Percentiles rank a stretch among this genome's conserved stretches.
These are phyloP conservation scores for Coprinellus micaceus DNA, from an alignment of 768 basidiomycete genomes.

Conservation along the genomic window DNA sequence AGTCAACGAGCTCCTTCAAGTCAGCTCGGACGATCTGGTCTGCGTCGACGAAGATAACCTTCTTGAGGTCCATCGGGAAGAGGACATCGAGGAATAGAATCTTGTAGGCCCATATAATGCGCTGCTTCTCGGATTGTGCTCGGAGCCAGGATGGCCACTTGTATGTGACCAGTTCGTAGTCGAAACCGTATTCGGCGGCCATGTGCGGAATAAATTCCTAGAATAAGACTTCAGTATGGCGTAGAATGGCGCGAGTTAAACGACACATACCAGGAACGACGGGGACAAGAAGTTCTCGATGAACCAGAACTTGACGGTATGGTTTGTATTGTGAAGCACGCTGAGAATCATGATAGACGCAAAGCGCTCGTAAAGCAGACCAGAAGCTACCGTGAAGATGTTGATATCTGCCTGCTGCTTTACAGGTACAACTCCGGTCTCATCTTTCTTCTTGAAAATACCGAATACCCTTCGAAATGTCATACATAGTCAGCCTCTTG, in stretches of 20 bases:
- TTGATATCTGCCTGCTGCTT: constrained; percentile 85
- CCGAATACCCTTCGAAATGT: constrained; percentile 38
- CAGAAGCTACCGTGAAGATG: constrained; percentile 98
- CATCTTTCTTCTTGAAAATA: constrained; percentile 37
- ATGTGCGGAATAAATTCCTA: constrained; percentile 95
- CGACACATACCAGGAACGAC: constrained; percentile 85
- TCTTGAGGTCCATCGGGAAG: constrained; percentile 98
- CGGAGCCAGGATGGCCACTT: constrained; percentile 99
- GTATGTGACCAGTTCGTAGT: constrained; percentile 97
- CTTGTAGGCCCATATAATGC: constrained; percentile 99
- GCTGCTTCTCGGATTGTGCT: constrained; percentile 95
- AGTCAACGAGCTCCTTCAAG: constrained; percentile 87
- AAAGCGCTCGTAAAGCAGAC: constrained; percentile 95
- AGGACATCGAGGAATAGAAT: constrained; percentile 98
- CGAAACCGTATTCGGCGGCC: constrained; percentile 87
- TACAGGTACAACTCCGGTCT: constrained; percentile 17
- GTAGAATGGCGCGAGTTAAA: too few relatives aligned
- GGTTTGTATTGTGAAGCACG: constrained; percentile 90
- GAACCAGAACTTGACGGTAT: constrained; percentile 99
- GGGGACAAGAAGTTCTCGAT: constrained; percentile 99
- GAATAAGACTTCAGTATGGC: too few relatives aligned
- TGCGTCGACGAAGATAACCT: constrained; percentile 98
- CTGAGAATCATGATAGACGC: constrained; percentile 98
- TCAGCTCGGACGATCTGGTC: constrained; percentile 98
- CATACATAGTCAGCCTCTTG: constrained; percentile 21